Conservation (phyloP, 2,329 filamentous ascomycete genomes). For the Curvularia lunata region DNA sequence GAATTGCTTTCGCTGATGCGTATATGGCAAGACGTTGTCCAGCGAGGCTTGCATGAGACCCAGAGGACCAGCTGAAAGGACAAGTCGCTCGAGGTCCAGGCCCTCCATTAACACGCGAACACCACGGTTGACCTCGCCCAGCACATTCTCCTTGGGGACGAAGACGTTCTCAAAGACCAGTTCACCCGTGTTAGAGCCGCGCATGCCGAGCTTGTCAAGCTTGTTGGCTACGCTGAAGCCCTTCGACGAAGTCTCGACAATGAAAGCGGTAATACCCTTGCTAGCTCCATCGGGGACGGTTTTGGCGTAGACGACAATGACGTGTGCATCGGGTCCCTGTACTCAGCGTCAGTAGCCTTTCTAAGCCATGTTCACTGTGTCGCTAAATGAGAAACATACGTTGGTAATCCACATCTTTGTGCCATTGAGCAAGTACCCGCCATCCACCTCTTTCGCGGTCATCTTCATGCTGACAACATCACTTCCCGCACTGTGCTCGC, state of each 20-base stretch:
- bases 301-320: constrained; percentile 96
- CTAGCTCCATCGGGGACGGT: constrained; percentile 79
- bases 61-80: constrained; percentile 87
- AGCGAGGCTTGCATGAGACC: constrained; percentile 94
- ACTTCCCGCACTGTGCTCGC: constrained; percentile 85
- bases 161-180: constrained; percentile 90
- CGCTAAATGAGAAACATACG: constrained; percentile 50
- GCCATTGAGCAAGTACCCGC: constrained; percentile 84
- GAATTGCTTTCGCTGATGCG: constrained; percentile 89
- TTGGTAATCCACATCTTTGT: constrained; percentile 99
- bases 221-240: constrained; percentile 90
- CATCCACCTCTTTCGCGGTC: constrained; percentile 78
- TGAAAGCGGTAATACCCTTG: constrained; percentile 94
- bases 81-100: constrained; percentile 89
- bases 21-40: constrained; percentile 85
- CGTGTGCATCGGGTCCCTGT: constrained; percentile 84
- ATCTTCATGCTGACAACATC: constrained; percentile 98
- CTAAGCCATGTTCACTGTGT: background rate
- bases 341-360: background rate
- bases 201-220: constrained; percentile 98
- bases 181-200: constrained; percentile 94
- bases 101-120: constrained; percentile 95
- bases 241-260: constrained; percentile 72
- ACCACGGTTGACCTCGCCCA: constrained; percentile 80
- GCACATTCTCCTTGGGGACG: constrained; percentile 79